Evolutionary conservation across 2,329 filamentous ascomycete species (phyloP).

Genomic region (Fusarium sp.): DNA sequence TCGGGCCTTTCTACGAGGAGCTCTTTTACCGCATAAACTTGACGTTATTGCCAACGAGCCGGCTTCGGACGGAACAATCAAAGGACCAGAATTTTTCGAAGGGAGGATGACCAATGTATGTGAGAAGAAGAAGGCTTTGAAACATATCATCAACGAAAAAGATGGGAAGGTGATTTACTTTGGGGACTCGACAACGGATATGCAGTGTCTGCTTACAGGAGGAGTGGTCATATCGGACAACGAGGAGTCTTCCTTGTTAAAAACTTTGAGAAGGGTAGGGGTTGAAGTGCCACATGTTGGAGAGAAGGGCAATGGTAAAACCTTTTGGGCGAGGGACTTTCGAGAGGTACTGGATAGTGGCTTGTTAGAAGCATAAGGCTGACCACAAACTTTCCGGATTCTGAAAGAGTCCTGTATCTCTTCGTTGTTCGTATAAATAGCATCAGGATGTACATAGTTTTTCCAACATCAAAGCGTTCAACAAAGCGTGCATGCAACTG

Average conservation of each 20-base stretch:
- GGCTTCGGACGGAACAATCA: conserved; percentile 53
- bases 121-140: conserved; percentile 60
- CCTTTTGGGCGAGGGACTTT: conserved; percentile 60
- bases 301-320: conserved; percentile 20
- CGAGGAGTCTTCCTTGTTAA: conserved; percentile 51
- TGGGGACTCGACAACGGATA: conserved; percentile 68
- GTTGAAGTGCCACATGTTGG: conserved; percentile 54
- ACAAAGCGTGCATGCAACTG: neutral
- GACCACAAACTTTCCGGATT: neutral
- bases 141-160: conserved; percentile 42
- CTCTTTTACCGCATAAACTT: conserved; percentile 50
- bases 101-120: conserved; percentile 52
- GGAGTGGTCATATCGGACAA: conserved; percentile 62
- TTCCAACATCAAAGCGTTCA: neutral
- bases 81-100: conserved; percentile 52
- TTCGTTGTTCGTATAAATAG: neutral
- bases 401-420: neutral
- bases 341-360: conserved; percentile 54
- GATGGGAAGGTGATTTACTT: conserved; percentile 60
- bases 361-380: conserved; percentile 34
- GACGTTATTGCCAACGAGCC: conserved; percentile 60
- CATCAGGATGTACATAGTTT: neutral
- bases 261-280: conserved; percentile 53
- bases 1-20: conserved; percentile 59
- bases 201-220: conserved; percentile 62